A percentile compares a stretch with the other conserved stretches of the same genome.
These are phyloP conservation scores for Mycena chlorophos DNA, from an alignment of 768 basidiomycete genomes.

Conservation along the genomic window DNA sequence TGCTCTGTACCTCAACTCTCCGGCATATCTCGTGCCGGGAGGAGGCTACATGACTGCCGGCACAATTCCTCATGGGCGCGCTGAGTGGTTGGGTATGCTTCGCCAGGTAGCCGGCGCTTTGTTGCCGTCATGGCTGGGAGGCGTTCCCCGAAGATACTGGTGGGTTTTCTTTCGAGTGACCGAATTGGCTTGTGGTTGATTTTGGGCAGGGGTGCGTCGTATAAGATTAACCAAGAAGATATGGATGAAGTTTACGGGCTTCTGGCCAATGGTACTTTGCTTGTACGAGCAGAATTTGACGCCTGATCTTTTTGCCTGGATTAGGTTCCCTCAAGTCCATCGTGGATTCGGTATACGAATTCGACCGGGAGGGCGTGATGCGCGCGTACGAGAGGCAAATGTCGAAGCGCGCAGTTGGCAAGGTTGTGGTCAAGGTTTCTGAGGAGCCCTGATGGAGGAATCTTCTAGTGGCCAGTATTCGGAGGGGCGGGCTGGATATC, in stretches of 20 bases:
- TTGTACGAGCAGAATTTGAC: background rate
- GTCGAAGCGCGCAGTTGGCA: slow-evolving; percentile 51
- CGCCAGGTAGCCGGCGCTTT: slow-evolving; percentile 34
- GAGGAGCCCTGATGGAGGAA: background rate
- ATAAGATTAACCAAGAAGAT: background rate
- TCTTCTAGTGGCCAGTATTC: background rate
- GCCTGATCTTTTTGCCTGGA: background rate
- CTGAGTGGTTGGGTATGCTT: slow-evolving; percentile 34
- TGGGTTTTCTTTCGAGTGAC: slow-evolving; percentile 27
- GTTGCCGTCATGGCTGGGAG: slow-evolving; percentile 55
- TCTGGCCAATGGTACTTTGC: background rate
- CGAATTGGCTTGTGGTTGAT: background rate
- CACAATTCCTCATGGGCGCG: slow-evolving; percentile 38
- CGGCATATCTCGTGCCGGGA: slow-evolving; percentile 53
- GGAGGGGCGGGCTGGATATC: too few species aligned
- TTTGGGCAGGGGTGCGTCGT: background rate
- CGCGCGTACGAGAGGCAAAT: slow-evolving; percentile 53
- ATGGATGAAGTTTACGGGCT: slow-evolving; percentile 5
- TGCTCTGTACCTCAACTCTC: slow-evolving; percentile 49
- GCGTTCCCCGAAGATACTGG: slow-evolving; percentile 48
- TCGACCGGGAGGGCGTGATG: slow-evolving; percentile 40
- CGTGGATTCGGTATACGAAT: slow-evolving; percentile 49
- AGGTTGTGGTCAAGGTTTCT: slow-evolving; percentile 49
- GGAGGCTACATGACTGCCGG: slow-evolving; percentile 58
- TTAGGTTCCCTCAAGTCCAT: slow-evolving; percentile 44